Evolutionary conservation across 1,284 basidiomycete species (phyloP), one percentile per base, ranked within the genome.

Genomic region (Anthracocystis setariae): DNA sequence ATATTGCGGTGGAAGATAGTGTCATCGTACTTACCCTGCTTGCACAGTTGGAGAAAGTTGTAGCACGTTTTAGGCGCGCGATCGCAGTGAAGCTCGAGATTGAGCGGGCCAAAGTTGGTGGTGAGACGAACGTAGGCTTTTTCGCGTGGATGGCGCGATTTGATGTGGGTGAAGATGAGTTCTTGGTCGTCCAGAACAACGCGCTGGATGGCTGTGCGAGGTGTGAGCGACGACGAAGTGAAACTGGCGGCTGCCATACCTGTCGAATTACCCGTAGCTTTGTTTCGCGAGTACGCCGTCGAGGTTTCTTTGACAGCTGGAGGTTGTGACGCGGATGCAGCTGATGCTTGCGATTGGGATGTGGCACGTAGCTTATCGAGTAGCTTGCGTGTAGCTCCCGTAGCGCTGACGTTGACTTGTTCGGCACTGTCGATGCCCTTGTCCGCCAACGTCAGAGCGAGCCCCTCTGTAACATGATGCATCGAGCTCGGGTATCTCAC

Each of bases 41-140:
- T 68, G 53, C 59, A 70, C 9, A 77, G 73, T 40, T 91, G 91
- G 18, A 98, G 85, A 84, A 98, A 98, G 84, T 98, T 98, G 84
- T 97, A 98, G 78, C 94, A 79, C 40, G 95, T 97, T 84, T 95
- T 94, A 0, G 95, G 95, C 7, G 94, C 95, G 38, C 60, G 92
- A 83, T 94, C 92, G 80, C 92, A 94, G 79, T 91, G 94, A 15
- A 98, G 85, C 83, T 98, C 95, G 21, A 97, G 77, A 77, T 98
- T 97, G 56, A 98, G 85, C 53, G 91, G 89, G 15, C 94, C 95
- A 18, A 93, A 87, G 77, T 90, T 94, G 9, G 95, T 97, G 47
- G 92, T 88, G 44, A 98, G 90, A 7, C 92, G 91, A 33, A 73
- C 78, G 51, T 73, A 84, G 60, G 46, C 80, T 46, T 75, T 77